Evolutionary conservation across 1,284 basidiomycete species (phyloP).

Genomic region (Hemileia vastatrix): DNA sequence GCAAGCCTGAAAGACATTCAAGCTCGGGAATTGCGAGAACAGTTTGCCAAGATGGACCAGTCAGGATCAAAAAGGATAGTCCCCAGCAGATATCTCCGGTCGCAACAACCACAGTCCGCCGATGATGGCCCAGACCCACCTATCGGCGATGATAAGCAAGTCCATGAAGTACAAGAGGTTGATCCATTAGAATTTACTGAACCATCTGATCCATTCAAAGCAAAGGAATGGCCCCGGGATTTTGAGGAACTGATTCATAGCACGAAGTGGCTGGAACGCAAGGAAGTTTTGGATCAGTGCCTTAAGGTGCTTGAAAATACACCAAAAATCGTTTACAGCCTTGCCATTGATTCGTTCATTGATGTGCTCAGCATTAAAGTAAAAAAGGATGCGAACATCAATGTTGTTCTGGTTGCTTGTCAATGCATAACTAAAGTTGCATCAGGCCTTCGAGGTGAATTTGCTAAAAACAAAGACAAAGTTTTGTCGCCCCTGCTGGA

Average conservation of each 20-base stretch:
- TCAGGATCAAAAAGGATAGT: too few relatives aligned
- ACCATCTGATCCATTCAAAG: conserved; percentile 64
- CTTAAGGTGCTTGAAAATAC: conserved; percentile 60
- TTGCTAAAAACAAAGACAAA: conserved; percentile 63
- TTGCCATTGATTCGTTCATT: conserved; percentile 62
- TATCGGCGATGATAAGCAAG: too few relatives aligned
- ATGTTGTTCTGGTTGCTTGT: conserved; percentile 82
- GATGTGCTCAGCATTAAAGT: conserved; percentile 70
- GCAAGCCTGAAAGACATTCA: conserved; percentile 94
- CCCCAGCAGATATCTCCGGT: too few relatives aligned
- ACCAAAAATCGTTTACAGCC: conserved; percentile 67
- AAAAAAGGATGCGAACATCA: conserved; percentile 88
- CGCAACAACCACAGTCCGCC: too few relatives aligned
- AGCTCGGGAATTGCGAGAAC: conserved; percentile 84
- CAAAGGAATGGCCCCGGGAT: conserved; percentile 65
- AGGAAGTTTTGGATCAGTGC: conserved; percentile 79
- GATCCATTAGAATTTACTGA: conserved; percentile 78
- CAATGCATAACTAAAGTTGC: conserved; percentile 76
- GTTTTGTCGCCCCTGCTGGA: conserved; percentile 74
- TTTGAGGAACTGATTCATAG: conserved; percentile 66
- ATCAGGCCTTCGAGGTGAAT: conserved; percentile 60
- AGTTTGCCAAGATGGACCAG: too few relatives aligned
- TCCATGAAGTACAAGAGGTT: conserved; percentile 47
- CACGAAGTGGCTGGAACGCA: conserved; percentile 95
- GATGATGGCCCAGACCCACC: conserved; percentile 44